Conservation (phyloP, 75 land plant species). For the Selaginella moellendorffii region DNA sequence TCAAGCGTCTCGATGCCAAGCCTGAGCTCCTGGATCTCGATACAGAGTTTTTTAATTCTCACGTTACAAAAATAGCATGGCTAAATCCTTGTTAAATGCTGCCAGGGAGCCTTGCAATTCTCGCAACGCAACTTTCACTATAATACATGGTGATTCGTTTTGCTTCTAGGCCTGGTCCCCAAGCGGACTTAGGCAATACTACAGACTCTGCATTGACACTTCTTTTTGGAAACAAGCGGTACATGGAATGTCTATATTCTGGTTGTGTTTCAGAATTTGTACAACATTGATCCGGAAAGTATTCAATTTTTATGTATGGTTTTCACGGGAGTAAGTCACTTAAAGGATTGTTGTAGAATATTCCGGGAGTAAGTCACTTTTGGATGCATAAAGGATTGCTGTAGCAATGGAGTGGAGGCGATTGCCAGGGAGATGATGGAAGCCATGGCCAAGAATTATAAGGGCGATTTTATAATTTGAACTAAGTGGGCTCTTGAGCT, state of each 20-base stretch:
- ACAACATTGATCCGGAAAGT: constrained; percentile 86
- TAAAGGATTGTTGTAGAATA: too few species aligned
- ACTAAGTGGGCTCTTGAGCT: too few species aligned
- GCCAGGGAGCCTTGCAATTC: constrained; percentile 49
- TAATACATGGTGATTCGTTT: constrained; percentile 50
- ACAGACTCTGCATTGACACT: too few species aligned
- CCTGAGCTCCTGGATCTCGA: too few species aligned
- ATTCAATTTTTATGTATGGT: constrained; percentile 69
- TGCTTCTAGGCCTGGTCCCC: background rate
- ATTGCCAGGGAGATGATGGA: too few species aligned
- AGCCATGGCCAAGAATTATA: too few species aligned
- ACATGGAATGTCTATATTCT: constrained; percentile 10
- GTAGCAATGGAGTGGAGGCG: too few species aligned
- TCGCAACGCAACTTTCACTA: constrained; percentile 51
- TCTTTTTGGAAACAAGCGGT: constrained; percentile 64
- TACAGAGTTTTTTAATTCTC: background rate
- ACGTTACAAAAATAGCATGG: constrained; percentile 97
- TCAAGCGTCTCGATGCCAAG: too few species aligned
- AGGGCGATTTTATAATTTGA: too few species aligned
- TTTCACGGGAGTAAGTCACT: background rate
- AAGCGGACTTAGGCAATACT: too few species aligned
- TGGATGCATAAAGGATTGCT: too few species aligned
- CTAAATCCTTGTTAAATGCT: constrained; percentile 62
- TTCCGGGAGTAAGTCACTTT: too few species aligned
- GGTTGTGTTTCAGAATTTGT: constrained; percentile 46